Conservation (phyloP, 805 yeast species). For the Zygoascus ofunaensis region DNA sequence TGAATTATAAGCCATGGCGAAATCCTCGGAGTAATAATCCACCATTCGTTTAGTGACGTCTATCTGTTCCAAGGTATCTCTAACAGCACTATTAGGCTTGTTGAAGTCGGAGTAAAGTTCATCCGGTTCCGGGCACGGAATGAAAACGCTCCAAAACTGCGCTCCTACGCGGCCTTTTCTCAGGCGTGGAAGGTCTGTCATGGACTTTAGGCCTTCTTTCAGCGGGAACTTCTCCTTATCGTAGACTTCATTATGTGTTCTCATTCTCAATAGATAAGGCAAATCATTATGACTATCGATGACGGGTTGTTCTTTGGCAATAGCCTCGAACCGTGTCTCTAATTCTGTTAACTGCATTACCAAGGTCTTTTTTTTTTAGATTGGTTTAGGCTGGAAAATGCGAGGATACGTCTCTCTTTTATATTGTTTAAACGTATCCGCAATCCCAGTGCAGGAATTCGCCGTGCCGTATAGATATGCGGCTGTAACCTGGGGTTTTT, state of each 20-base stretch:
- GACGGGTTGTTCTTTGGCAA: constrained; percentile 28
- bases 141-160: constrained; percentile 44
- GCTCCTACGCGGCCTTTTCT: constrained; percentile 39
- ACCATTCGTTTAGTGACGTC: constrained; percentile 42
- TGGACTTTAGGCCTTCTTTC: constrained; percentile 33
- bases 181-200: constrained; percentile 38
- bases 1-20: constrained; percentile 35
- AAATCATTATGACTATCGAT: constrained; percentile 45
- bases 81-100: constrained; percentile 35
- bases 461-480: too few relatives aligned
- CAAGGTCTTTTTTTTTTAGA: too few relatives aligned
- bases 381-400: too few relatives aligned
- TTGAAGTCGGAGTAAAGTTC: constrained; percentile 34
- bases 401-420: too few relatives aligned
- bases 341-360: constrained; percentile 1
- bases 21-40: constrained; percentile 31
- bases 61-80: constrained; percentile 48
- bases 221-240: constrained; percentile 31
- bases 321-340: constrained; percentile 4
- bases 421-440: too few relatives aligned
- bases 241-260: constrained; percentile 37
- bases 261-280: constrained; percentile 41
- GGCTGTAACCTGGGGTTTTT: too few relatives aligned
- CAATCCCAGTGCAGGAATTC: too few relatives aligned
- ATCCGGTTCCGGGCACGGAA: constrained; percentile 30